Base-by-base conservation (phyloP, 2,329 filamentous ascomycete species). In the Alternaria angustiovoidea region DNA sequence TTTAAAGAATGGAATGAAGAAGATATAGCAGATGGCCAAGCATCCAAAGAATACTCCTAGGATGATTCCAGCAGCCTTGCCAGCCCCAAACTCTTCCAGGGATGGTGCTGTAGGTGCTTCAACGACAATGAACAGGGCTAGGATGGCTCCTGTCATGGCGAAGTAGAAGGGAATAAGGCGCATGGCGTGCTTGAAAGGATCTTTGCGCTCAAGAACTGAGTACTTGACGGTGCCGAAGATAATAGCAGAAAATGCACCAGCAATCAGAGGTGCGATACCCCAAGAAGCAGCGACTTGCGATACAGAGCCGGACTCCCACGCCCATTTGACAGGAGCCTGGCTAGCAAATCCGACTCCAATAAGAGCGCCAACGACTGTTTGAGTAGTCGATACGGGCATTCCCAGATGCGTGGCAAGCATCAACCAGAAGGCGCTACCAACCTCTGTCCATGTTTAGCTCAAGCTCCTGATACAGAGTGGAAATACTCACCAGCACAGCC, bases 331-430 rank as follows among this genome's bases (percentile, higher is more conserved):
- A 20, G 61, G 46, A 26, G 71, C 59, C 16, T 57, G 47, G 16
- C 68, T 67, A 11, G 85, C 87, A 38, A 89, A 80, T 44, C 86
- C 87, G 69, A 87, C 85, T 57, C 87, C 87, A 56, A 88, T 79
- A 30, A 89, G 81, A 63, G 85, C 85, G 18, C 85, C 86, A 62
- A 88, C 83, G 61, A 88, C 83, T 12, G 86, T 87, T 73, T 88
- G 86, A 1, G 87, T 89, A 4, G 87, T 88, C 0, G 86, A 88
- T 20, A 88, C 86, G 36, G 86, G 87, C 64, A 87, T 80, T 38
- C 85, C 86, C 34, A 26, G 9, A n/a, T 59, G 28, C 5, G 56
- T 59, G 8, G 56, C 56, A 28, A 48, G 16, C 51, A 59, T 59
- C 36, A 59, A 24, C 57, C 57, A 59, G 28, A 26, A 30, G 16